Conservation (phyloP, 2,329 filamentous ascomycete species). For the Penicillium sp. region DNA sequence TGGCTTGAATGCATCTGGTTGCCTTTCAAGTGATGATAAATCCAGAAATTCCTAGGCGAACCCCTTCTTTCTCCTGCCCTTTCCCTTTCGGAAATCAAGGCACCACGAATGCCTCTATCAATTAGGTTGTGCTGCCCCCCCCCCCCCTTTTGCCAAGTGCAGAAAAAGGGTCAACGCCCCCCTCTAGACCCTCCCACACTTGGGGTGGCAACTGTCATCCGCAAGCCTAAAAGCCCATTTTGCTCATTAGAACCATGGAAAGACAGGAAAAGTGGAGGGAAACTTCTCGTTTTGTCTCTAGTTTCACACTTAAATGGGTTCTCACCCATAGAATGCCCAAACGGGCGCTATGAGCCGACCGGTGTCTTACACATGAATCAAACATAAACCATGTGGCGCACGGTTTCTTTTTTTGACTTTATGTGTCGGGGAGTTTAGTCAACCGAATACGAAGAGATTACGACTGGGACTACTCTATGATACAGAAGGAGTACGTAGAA, state of each 20-base stretch:
- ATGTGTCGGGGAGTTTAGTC: slow-evolving; percentile 18
- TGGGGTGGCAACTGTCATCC: slow-evolving; percentile 20
- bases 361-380: slow-evolving; percentile 17
- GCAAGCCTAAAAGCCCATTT: slow-evolving; percentile 22
- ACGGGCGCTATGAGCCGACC: slow-evolving; percentile 14
- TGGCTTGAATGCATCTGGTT: background rate
- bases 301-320: slow-evolving; percentile 10
- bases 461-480: background rate
- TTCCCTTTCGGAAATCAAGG: background rate
- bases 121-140: background rate
- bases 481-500: background rate
- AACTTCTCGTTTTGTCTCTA: slow-evolving; percentile 2
- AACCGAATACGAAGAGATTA: slow-evolving; percentile 20
- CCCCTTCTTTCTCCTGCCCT: background rate
- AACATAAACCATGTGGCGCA: slow-evolving; percentile 23
- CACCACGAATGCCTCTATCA: background rate
- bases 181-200: background rate
- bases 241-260: slow-evolving; percentile 15
- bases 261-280: background rate
- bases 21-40: background rate
- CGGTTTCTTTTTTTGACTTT: slow-evolving; percentile 15
- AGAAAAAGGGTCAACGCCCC: background rate
- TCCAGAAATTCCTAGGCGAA: background rate
- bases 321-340: background rate
- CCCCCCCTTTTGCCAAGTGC: background rate